A percentile compares a stretch with the other conserved stretches of the same genome.
Conservation (phyloP, 78 protist genomes). For the Chrysochromulina parva region DNA sequence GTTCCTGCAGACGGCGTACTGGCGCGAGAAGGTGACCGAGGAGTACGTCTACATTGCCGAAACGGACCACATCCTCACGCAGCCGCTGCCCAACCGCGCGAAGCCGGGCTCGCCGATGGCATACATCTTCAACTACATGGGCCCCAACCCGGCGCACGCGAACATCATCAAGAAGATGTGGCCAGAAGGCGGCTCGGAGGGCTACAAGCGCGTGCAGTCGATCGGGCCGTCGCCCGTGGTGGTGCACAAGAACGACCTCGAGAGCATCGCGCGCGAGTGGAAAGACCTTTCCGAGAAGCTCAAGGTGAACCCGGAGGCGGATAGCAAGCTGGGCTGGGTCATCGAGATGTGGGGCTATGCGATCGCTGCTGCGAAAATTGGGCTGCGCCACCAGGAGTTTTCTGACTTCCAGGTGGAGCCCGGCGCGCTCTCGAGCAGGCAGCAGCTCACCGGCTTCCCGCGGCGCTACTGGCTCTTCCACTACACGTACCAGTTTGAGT, state of each 20-base stretch:
- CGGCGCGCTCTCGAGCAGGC: not conserved
- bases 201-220: not conserved
- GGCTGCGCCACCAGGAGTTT: not conserved
- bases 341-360: slow-evolving; percentile 35
- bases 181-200: not conserved
- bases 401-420: slow-evolving; percentile 25
- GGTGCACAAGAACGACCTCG: not conserved
- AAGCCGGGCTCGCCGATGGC: not conserved
- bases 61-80: slow-evolving; percentile 12
- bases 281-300: not conserved
- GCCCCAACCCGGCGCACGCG: not conserved
- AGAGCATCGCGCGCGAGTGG: not conserved
- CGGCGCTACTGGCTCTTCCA: slow-evolving; percentile 5
- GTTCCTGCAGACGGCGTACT: not conserved
- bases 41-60: slow-evolving; percentile 8
- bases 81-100: not conserved
- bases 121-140: slow-evolving; percentile 14
- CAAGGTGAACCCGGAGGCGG: not conserved
- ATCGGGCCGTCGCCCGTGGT: slow-evolving; percentile 29
- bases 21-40: not conserved
- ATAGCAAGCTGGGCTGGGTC: not conserved
- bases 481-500: slow-evolving; percentile 24
- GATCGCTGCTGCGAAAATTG: not conserved
- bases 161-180: not conserved
- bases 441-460: not conserved